Percentiles rank a stretch among this genome's conserved stretches.
phyloP scores from a whole-genome alignment of 1,284 basidiomycete genomes.

The Papiliotrema fonsecae region DNA sequence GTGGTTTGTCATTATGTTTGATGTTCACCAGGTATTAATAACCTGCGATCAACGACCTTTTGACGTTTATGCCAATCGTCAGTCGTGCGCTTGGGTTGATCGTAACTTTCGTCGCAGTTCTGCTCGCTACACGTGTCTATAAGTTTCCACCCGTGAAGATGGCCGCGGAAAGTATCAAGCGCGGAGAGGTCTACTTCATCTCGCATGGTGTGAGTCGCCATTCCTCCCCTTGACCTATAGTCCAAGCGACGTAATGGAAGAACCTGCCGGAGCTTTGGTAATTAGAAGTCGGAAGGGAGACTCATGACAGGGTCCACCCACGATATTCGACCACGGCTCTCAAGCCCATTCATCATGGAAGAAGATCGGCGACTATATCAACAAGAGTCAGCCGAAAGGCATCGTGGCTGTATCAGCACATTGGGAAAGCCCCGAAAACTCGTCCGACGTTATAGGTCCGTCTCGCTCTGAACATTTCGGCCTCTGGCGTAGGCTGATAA shows the following conservation, averaged over 20 bases:
- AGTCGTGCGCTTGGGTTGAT: neutral
- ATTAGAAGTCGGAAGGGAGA: too few relatives aligned
- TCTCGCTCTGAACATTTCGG: neutral
- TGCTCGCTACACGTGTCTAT: neutral
- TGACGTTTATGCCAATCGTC: neutral
- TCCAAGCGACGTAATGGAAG: constrained; percentile 13
- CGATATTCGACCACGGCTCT: constrained; percentile 44
- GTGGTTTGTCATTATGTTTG: too few relatives aligned
- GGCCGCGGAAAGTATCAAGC: neutral
- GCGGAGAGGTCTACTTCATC: constrained; percentile 42
- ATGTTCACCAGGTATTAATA: too few relatives aligned
- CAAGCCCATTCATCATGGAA: constrained; percentile 48
- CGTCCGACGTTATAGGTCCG: constrained; percentile 28
- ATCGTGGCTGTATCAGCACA: constrained; percentile 50
- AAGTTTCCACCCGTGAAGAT: constrained; percentile 1
- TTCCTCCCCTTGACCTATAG: too few relatives aligned
- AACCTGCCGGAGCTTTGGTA: too few relatives aligned
- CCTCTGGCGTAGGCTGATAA: constrained; percentile 1
- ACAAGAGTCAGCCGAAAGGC: constrained; percentile 35
- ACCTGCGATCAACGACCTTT: too few relatives aligned
- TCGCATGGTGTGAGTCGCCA: constrained; percentile 37
- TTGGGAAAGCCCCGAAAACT: constrained; percentile 45
- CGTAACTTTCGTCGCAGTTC: neutral
- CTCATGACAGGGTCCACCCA: constrained; percentile 45
- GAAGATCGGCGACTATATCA: constrained; percentile 39